Conservation (phyloP, 306 rosid genomes). For the Oemleria cerasiformis region DNA sequence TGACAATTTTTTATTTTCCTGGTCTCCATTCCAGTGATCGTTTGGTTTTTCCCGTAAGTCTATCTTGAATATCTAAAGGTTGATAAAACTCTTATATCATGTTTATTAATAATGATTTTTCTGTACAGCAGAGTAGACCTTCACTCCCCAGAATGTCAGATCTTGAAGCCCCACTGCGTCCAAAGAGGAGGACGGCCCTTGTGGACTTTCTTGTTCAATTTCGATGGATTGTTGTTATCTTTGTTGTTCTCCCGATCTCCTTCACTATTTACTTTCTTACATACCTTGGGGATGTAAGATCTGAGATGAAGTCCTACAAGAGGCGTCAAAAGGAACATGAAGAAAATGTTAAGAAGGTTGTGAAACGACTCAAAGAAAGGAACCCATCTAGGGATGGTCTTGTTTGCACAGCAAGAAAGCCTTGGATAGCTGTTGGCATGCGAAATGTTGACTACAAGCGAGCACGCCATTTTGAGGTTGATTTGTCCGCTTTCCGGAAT, state of each 20-base stretch:
- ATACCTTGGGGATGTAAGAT: constrained; percentile 83
- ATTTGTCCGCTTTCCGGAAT: constrained; percentile 78
- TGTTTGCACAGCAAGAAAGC: constrained; percentile 95
- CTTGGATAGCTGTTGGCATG: constrained; percentile 98
- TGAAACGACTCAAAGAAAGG: constrained; percentile 85
- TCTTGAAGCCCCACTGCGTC: constrained; percentile 77
- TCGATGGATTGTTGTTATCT: constrained; percentile 87
- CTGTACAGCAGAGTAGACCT: constrained; percentile 11
- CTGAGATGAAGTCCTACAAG: constrained; percentile 89
- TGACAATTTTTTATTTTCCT: background rate
- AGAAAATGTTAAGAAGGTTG: constrained; percentile 77
- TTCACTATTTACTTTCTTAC: constrained; percentile 76
- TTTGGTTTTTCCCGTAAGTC: background rate
- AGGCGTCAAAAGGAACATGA: constrained; percentile 83
- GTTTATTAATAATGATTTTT: background rate
- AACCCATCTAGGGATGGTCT: constrained; percentile 86
- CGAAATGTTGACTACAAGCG: constrained; percentile 96
- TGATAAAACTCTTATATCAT: background rate
- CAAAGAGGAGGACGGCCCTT: constrained; percentile 85
- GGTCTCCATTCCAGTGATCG: background rate
- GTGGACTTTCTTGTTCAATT: constrained; percentile 81
- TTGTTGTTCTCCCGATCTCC: constrained; percentile 91
- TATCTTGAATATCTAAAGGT: background rate
- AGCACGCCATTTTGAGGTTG: constrained; percentile 95
- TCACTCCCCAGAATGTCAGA: constrained; percentile 57